Evolutionary conservation across 192 early-diverging fungal species (phyloP).

Genomic region (Gryganskiella cystojenkinii): DNA sequence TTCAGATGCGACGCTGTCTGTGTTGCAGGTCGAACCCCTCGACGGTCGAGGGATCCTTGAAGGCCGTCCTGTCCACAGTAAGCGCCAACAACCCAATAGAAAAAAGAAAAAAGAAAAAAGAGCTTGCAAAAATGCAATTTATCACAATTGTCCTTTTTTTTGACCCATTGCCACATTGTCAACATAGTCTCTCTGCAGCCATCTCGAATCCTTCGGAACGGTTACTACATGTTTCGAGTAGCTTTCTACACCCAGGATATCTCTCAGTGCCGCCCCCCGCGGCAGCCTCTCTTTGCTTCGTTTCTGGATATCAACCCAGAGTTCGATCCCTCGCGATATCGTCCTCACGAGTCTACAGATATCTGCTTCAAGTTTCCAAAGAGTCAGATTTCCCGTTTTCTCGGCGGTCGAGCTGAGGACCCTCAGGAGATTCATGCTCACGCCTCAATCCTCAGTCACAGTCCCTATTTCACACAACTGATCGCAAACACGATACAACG

Average conservation of each 20-base stretch:
- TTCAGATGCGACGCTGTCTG: conserved; percentile 40
- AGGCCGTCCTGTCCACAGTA: no score
- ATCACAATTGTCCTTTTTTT: not conserved
- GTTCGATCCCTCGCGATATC: conserved; percentile 10
- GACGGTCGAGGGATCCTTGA: conserved; percentile 13
- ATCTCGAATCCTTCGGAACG: conserved; percentile 13
- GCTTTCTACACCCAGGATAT: conserved; percentile 30
- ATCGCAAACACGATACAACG: not conserved
- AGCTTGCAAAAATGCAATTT: no score
- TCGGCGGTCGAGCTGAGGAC: not conserved
- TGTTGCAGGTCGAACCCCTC: conserved; percentile 5
- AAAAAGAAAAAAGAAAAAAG: no score
- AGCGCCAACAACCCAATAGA: no score
- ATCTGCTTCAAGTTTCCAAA: conserved; percentile 30
- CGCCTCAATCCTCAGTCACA: conserved; percentile 8
- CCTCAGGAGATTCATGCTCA: conserved; percentile 19
- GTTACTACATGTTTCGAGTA: conserved; percentile 31
- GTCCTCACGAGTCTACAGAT: conserved; percentile 1
- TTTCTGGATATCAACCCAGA: conserved; percentile 29
- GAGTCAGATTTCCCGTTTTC: no score
- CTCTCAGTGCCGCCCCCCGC: not conserved
- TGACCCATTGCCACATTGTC: not conserved
- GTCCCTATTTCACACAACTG: conserved; percentile 17
- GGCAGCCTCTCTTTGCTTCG: conserved; percentile 6
- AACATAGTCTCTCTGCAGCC: conserved; percentile 22